phyloP scores from a whole-genome alignment of 176 grass and related monocot genomes.

The Phyllostachys edulis region DNA sequence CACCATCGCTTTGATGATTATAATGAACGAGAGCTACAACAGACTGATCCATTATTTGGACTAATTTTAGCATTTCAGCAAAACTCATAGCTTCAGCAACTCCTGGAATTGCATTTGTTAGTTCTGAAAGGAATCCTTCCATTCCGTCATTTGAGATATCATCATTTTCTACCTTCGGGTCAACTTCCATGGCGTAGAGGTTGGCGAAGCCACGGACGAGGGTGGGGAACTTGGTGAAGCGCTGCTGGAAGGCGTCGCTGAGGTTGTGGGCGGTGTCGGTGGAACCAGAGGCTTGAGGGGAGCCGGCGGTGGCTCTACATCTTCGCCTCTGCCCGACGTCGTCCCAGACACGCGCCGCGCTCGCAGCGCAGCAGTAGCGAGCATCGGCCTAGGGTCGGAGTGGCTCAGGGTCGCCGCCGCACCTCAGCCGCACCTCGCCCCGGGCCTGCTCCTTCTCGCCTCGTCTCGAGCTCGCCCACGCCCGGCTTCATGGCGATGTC shows the following conservation, averaged over 20 bases:
- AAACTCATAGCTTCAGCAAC: conserved; percentile 99
- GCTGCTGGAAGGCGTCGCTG: conserved; percentile 98
- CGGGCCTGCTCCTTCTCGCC: too few species aligned
- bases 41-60: too few species aligned
- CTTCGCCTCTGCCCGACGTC: too few species aligned
- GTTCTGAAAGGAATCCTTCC: conserved; percentile 91
- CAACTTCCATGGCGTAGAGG: conserved; percentile 97
- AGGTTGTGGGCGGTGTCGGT: conserved; percentile 99
- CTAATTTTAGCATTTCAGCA: conserved; percentile 99
- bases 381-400: too few species aligned
- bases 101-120: conserved; percentile 98
- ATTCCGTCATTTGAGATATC: conserved; percentile 79
- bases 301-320: too few species aligned
- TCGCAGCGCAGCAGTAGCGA: too few species aligned
- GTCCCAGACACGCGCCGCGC: too few species aligned
- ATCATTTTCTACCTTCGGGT: conserved; percentile 97
- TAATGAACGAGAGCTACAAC: neutral
- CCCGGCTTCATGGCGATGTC: too few species aligned
- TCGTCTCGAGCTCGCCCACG: too few species aligned
- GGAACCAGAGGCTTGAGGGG: too few species aligned
- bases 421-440: too few species aligned
- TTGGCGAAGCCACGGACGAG: conserved; percentile 94
- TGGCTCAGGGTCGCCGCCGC: too few species aligned
- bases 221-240: conserved; percentile 99
- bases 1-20: neutral